Conservation (phyloP, 768 basidiomycete species). For the Butyriboletus loyo region DNA sequence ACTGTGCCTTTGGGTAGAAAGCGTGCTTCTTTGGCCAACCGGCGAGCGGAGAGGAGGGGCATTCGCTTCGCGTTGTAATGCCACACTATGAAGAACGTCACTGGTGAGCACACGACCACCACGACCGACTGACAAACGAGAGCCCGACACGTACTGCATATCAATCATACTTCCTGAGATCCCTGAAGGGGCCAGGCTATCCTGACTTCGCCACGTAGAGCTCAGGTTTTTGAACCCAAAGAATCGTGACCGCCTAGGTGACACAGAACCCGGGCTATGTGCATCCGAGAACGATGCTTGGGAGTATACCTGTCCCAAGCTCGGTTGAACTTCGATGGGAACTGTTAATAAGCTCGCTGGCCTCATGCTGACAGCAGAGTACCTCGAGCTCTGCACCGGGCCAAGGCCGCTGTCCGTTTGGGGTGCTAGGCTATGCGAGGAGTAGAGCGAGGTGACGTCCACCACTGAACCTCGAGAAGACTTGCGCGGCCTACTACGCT, state of each 20-base stretch:
- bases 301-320: conserved; percentile 65
- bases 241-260: conserved; percentile 71
- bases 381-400: conserved; percentile 56
- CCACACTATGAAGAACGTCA: conserved; percentile 48
- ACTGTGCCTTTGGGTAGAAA: conserved; percentile 42
- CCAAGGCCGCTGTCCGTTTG: conserved; percentile 58
- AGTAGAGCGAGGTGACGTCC: conserved; percentile 74
- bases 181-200: conserved; percentile 78
- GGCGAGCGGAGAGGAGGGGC: conserved; percentile 30
- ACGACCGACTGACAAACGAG: not conserved
- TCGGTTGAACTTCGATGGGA: conserved; percentile 53
- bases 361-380: conserved; percentile 52
- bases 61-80: conserved; percentile 65
- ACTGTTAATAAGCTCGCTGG: conserved; percentile 62
- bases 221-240: conserved; percentile 73
- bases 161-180: conserved; percentile 87
- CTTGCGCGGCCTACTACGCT: conserved; percentile 59
- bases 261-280: conserved; percentile 66
- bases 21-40: conserved; percentile 33
- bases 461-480: conserved; percentile 66
- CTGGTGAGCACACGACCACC: conserved; percentile 5
- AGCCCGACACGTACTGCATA: conserved; percentile 71
- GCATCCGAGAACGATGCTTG: conserved; percentile 80
- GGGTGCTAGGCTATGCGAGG: conserved; percentile 53
- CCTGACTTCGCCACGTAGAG: conserved; percentile 72